These are phyloP conservation scores for Termitomyces sp. DNA, from an alignment of 768 basidiomycete genomes.

Conservation along the genomic window DNA sequence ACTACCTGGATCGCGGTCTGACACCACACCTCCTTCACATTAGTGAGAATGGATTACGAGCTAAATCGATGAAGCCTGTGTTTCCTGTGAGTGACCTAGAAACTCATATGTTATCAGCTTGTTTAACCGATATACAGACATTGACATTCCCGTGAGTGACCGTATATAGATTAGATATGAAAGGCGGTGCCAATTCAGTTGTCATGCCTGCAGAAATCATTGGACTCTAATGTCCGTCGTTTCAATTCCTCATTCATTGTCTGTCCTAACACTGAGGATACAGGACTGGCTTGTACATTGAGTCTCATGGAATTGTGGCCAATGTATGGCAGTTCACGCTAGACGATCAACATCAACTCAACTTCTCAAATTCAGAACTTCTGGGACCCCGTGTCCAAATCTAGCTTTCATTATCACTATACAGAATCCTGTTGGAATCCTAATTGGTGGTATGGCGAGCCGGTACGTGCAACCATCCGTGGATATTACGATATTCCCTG, in stretches of 20 bases:
- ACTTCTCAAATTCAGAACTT: conserved; percentile 55
- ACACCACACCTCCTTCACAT: conserved; percentile 82
- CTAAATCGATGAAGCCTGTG: conserved; percentile 83
- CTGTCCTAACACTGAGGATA: neutral
- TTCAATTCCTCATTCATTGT: neutral
- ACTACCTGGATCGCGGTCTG: conserved; percentile 81
- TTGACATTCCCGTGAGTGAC: conserved; percentile 82
- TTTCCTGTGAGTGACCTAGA: conserved; percentile 62
- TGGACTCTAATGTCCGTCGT: conserved; percentile 75
- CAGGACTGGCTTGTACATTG: conserved; percentile 87
- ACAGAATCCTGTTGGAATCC: conserved; percentile 60
- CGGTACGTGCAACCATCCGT: conserved; percentile 39
- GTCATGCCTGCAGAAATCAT: conserved; percentile 59
- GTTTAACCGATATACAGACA: conserved; percentile 63
- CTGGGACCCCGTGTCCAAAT: conserved; percentile 66
- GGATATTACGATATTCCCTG: neutral
- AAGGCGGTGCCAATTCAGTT: neutral
- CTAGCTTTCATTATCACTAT: conserved; percentile 72
- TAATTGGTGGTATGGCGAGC: conserved; percentile 88
- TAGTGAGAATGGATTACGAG: conserved; percentile 79
- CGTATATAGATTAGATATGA: neutral
- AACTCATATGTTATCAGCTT: too few species aligned
- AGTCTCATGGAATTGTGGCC: conserved; percentile 88
- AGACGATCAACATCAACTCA: neutral
- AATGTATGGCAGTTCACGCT: conserved; percentile 49